A percentile compares a stretch with the other conserved stretches of the same genome.
Conservation (phyloP, 345 rosid genomes). For the Heritiera fomes region DNA sequence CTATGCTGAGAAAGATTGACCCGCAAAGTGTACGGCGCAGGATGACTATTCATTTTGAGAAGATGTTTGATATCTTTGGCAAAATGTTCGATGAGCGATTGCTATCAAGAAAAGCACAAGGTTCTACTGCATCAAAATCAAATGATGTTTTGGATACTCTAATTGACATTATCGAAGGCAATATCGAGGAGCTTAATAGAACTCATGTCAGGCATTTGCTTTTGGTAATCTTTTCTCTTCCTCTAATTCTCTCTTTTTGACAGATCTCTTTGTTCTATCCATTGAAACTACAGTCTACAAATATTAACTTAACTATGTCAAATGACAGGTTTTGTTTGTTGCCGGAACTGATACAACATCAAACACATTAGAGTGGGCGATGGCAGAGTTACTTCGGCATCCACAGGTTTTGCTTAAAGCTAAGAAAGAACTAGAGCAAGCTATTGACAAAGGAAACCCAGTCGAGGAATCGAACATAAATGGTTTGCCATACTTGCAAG, state of each 20-base stretch:
- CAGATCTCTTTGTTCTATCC: not conserved
- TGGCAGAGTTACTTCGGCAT: constrained; percentile 45
- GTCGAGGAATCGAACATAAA: constrained; percentile 39
- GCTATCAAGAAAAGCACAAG: constrained; percentile 14
- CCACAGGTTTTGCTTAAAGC: constrained; percentile 38
- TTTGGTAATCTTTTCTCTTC: constrained; percentile 23
- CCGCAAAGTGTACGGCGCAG: constrained; percentile 26
- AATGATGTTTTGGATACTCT: constrained; percentile 40
- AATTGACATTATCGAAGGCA: constrained; percentile 28
- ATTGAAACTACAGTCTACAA: not conserved
- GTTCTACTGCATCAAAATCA: not conserved
- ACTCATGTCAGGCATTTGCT: constrained; percentile 33
- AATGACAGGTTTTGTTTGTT: constrained; percentile 39
- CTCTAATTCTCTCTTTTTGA: too few species aligned
- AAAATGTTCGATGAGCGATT: constrained; percentile 31
- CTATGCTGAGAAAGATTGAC: constrained; percentile 40
- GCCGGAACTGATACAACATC: constrained; percentile 53
- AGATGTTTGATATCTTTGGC: constrained; percentile 31
- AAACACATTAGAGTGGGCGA: constrained; percentile 57
- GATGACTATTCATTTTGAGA: constrained; percentile 7
- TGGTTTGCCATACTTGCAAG: constrained; percentile 45
- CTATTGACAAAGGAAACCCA: constrained; percentile 31
- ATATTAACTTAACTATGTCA: not conserved
- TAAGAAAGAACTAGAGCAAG: constrained; percentile 32
- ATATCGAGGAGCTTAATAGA: constrained; percentile 23